These are phyloP conservation scores for Leishmania mexicana DNA, from an alignment of 208 protist genomes.

Conservation along the genomic window DNA sequence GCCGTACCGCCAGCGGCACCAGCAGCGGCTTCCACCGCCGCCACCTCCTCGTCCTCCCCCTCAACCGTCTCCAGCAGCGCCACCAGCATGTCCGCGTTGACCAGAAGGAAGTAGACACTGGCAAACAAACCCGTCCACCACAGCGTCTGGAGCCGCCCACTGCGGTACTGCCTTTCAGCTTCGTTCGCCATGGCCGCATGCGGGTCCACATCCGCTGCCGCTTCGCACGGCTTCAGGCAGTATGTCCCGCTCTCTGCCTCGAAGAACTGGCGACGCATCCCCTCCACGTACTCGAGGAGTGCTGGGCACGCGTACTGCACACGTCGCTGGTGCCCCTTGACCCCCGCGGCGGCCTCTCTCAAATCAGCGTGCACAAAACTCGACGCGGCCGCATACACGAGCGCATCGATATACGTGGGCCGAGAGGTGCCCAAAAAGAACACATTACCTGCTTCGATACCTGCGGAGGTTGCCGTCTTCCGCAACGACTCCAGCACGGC, in stretches of 20 bases:
- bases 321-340: conserved; percentile 38
- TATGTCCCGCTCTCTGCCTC: conserved; percentile 81
- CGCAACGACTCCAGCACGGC: conserved; percentile 36
- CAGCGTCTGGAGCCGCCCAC: conserved; percentile 54
- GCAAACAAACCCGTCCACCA: conserved; percentile 66
- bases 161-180: conserved; percentile 52
- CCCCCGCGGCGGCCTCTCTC: background rate
- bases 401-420: conserved; percentile 64
- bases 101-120: conserved; percentile 62
- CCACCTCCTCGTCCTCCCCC: conserved; percentile 32
- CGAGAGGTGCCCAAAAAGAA: conserved; percentile 73
- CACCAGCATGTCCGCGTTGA: conserved; percentile 67
- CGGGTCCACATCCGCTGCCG: conserved; percentile 3
- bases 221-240: conserved; percentile 39
- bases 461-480: conserved; percentile 14
- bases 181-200: conserved; percentile 9
- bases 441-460: conserved; percentile 27
- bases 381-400: conserved; percentile 76
- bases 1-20: background rate
- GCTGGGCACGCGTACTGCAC: conserved; percentile 57
- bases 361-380: conserved; percentile 80
- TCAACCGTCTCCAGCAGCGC: conserved; percentile 37
- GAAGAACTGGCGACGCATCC: conserved; percentile 70
- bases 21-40: background rate
- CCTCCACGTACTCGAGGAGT: conserved; percentile 76